Conservation (phyloP, 805 yeast genomes). For the Yueomyces sp. region DNA sequence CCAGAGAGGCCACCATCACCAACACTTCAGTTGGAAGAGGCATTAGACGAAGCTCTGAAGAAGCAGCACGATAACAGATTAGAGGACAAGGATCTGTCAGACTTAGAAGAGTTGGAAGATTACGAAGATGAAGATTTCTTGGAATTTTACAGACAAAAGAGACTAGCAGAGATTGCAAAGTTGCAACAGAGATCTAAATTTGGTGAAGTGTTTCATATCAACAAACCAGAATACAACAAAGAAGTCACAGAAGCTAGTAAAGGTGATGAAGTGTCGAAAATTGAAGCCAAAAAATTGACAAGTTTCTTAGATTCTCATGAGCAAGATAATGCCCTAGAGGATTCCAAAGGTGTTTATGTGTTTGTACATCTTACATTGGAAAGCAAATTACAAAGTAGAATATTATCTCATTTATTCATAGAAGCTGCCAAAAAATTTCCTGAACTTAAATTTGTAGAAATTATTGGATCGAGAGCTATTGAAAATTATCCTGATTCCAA, state of each 20-base stretch:
- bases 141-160: slow-evolving; percentile 58
- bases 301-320: slow-evolving; percentile 1
- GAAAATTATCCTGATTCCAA: slow-evolving; percentile 83
- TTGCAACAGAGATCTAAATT: slow-evolving; percentile 43
- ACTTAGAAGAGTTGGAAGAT: slow-evolving; percentile 77
- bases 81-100: slow-evolving; percentile 64
- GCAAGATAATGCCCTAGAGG: slow-evolving; percentile 1
- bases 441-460: slow-evolving; percentile 85
- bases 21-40: slow-evolving; percentile 74
- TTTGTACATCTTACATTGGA: slow-evolving; percentile 65
- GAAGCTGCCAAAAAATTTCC: slow-evolving; percentile 53
- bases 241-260: slow-evolving; percentile 78
- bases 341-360: slow-evolving; percentile 37
- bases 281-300: background rate
- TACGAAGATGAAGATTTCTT: slow-evolving; percentile 90
- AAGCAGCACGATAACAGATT: slow-evolving; percentile 74
- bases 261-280: slow-evolving; percentile 6
- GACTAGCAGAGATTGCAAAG: slow-evolving; percentile 61
- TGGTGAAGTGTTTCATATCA: slow-evolving; percentile 66
- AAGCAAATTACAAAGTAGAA: slow-evolving; percentile 58
- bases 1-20: slow-evolving; percentile 90
- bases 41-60: slow-evolving; percentile 67
- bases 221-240: slow-evolving; percentile 75
- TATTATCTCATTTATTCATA: slow-evolving; percentile 45
- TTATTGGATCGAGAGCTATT: slow-evolving; percentile 80